Percentiles rank a stretch among this genome's conserved stretches.
Evolutionary conservation across 257 asterid species (phyloP).

Genomic region (Primulina huaijiensis): DNA sequence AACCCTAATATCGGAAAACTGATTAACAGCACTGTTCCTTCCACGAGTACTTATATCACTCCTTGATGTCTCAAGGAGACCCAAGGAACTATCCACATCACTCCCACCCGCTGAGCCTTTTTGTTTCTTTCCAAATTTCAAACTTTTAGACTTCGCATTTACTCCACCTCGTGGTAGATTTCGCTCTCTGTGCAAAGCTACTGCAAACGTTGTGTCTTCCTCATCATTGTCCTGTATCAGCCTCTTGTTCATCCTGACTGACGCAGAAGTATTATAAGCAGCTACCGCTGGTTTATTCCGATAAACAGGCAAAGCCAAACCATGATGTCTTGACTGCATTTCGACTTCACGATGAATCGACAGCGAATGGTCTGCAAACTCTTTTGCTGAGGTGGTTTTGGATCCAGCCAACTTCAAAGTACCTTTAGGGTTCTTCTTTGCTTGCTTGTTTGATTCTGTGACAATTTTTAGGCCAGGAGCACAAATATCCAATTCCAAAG

Average conservation of each 20-base stretch:
- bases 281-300: slow-evolving; percentile 40
- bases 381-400: slow-evolving; percentile 44
- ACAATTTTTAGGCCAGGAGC: slow-evolving; percentile 44
- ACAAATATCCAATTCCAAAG: slow-evolving; percentile 44
- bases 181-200: slow-evolving; percentile 55
- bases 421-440: slow-evolving; percentile 64
- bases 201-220: slow-evolving; percentile 61
- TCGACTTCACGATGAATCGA: slow-evolving; percentile 46
- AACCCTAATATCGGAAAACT: slow-evolving; percentile 77
- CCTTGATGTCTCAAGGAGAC: slow-evolving; percentile 42
- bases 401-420: slow-evolving; percentile 57
- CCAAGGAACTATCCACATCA: slow-evolving; percentile 44
- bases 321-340: slow-evolving; percentile 40
- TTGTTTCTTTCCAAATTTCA: slow-evolving; percentile 55
- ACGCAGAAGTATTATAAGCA: slow-evolving; percentile 45
- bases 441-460: slow-evolving; percentile 47
- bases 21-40: slow-evolving; percentile 66
- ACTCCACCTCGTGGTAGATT: slow-evolving; percentile 39
- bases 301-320: slow-evolving; percentile 40
- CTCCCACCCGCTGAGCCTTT: slow-evolving; percentile 48
- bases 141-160: slow-evolving; percentile 32
- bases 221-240: slow-evolving; percentile 50
- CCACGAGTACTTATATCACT: slow-evolving; percentile 49
- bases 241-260: slow-evolving; percentile 48
- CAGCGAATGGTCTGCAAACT: slow-evolving; percentile 42